Evolutionary conservation across 495 filamentous ascomycete genomes (phyloP), one percentile per base, ranked within the genome.

Genomic region (Aspergillus ellipticus): DNA sequence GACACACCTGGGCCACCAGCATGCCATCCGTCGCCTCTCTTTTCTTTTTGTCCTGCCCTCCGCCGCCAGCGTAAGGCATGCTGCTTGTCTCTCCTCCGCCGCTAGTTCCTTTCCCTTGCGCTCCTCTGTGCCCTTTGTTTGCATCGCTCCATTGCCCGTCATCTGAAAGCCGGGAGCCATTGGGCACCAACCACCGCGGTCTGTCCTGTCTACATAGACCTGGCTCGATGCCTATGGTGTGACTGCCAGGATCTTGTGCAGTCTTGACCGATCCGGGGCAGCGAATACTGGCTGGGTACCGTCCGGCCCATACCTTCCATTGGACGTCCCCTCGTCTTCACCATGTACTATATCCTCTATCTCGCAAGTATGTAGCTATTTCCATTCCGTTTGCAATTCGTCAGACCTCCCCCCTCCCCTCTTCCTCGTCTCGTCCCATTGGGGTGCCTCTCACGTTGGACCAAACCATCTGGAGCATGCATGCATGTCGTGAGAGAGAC

Each of bases 281-380:
- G 55, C 63, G 55, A 66, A 63, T 66, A 66, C 56, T 55, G 55
- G 58, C 39, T 49, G 55, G 54, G 49, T 45, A 55, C 58, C 39
- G 19, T 37, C 42, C 49, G 57, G 39, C 16, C 55, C 53, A 59
- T 66, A 56, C 64, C 24, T 58, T 53, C 58, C 37, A 55, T 66
- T 66, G 64, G 64, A 45, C 64, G 49, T 51, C 29, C 50, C 47
- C 51, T 22, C 43, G 47, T 45, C 22, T 20, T 61, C 56, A 65
- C 58, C 63, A 85, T 84, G 84, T 87, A 85, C 70, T 87, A 88
- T 72, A 80, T 85, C 57, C 82, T 83, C 66, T 88, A 88, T 69
- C 78, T 88, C 63, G 80, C 81, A 53, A 84, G 84, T 87, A 79
- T 72, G 84, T 78, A 57, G 37, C 31, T 19, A 2, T 39, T 33